These are phyloP conservation scores for Alternaria arbusti DNA, from an alignment of 2,329 filamentous ascomycete species.

Conservation along the genomic window DNA sequence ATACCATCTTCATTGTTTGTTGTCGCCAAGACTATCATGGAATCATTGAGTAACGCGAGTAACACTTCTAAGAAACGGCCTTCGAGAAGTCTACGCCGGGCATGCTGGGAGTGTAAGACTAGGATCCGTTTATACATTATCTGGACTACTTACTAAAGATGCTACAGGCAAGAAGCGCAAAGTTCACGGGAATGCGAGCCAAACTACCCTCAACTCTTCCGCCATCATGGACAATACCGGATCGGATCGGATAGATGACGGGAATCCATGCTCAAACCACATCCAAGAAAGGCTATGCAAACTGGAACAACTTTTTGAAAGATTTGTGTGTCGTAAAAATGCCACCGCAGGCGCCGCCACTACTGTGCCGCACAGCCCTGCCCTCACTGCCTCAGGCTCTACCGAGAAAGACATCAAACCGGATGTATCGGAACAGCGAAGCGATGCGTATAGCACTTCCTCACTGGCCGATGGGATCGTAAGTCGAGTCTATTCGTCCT, in stretches of 20 bases:
- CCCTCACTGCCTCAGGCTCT: slow-evolving; percentile 20
- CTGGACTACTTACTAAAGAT: slow-evolving; percentile 13
- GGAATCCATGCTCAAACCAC: slow-evolving; percentile 34
- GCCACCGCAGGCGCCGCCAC: slow-evolving; percentile 12
- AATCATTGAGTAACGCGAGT: slow-evolving; percentile 22
- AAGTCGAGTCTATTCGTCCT: slow-evolving; percentile 12
- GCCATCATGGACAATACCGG: slow-evolving; percentile 18
- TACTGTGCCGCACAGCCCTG: slow-evolving; percentile 26
- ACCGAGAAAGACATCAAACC: slow-evolving; percentile 29
- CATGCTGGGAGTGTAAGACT: slow-evolving; percentile 47
- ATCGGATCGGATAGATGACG: slow-evolving; percentile 24
- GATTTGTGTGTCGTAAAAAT: slow-evolving; percentile 43
- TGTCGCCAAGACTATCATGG: slow-evolving; percentile 20
- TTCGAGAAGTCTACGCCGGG: slow-evolving; percentile 34
- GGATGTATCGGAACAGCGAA: slow-evolving; percentile 26
- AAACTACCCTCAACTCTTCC: slow-evolving; percentile 19
- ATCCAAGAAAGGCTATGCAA: slow-evolving; percentile 43
- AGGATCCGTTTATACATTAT: not conserved
- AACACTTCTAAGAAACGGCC: slow-evolving; percentile 32
- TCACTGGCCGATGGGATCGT: slow-evolving; percentile 42
- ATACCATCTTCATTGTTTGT: not conserved
- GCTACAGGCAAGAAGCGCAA: slow-evolving; percentile 43
- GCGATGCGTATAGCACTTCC: slow-evolving; percentile 33
- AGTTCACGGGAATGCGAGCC: slow-evolving; percentile 19
- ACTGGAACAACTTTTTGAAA: slow-evolving; percentile 45